Evolutionary conservation across 1,284 basidiomycete species (phyloP).

Genomic region (Takashimella tepidaria): DNA sequence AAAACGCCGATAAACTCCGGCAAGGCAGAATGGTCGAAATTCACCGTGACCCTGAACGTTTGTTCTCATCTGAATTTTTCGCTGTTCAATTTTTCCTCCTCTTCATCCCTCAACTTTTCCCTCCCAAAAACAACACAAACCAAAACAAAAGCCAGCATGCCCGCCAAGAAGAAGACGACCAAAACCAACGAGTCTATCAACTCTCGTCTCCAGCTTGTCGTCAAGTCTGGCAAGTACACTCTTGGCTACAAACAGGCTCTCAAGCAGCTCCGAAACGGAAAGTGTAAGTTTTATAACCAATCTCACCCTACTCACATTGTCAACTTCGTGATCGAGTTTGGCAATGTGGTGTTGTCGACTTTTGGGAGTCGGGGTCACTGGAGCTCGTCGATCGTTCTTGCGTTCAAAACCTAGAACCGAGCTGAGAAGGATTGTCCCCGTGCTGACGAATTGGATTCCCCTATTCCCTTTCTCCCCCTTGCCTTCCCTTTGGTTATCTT

Average conservation of each 20-base stretch:
- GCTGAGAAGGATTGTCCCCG: slow-evolving; percentile 90
- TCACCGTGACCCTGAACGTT: background rate
- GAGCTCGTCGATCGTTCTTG: too few relatives aligned
- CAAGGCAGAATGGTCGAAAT: slow-evolving; percentile 13
- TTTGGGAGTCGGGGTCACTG: slow-evolving; percentile 61
- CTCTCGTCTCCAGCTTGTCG: slow-evolving; percentile 91
- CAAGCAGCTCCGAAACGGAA: slow-evolving; percentile 97
- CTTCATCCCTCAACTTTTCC: slow-evolving; percentile 10
- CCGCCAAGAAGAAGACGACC: slow-evolving; percentile 87
- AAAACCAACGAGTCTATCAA: slow-evolving; percentile 94
- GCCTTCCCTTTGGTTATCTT: background rate
- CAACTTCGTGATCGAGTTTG: too few relatives aligned
- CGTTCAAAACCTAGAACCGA: too few relatives aligned
- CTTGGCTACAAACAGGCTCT: slow-evolving; percentile 96
- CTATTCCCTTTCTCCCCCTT: slow-evolving; percentile 3
- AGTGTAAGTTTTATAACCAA: slow-evolving; percentile 63
- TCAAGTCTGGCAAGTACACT: slow-evolving; percentile 82
- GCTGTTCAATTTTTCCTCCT: slow-evolving; percentile 2
- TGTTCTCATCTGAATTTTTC: background rate
- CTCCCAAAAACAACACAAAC: slow-evolving; percentile 1
- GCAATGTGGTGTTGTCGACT: background rate
- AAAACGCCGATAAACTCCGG: slow-evolving; percentile 12
- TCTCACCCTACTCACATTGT: too few relatives aligned
- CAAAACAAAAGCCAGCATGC: slow-evolving; percentile 56
- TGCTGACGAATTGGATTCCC: slow-evolving; percentile 49